Evolutionary conservation across 495 filamentous ascomycete species (phyloP), one percentile per base, ranked within the genome.

Genomic region (Penicillium odoratum): DNA sequence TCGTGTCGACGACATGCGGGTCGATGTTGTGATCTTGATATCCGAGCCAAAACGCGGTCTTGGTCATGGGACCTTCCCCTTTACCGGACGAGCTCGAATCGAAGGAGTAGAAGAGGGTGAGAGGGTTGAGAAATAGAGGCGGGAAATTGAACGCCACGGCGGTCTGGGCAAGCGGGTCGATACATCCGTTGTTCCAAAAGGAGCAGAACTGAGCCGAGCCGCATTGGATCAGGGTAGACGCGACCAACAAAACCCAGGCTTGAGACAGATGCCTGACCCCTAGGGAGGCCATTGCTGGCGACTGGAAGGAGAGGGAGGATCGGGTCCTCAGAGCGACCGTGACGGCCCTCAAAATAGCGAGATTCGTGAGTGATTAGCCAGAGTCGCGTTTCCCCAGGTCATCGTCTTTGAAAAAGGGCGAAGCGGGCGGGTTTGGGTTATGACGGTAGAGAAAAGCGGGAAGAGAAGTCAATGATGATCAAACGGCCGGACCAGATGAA

Each of bases 151-250:
- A 67, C 21, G 66, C 61, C 4, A 75, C 63, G 29, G 74, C 73
- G 6, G 71, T 71, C 50, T 79, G 76, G 49, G 76, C 76, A 28
- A 78, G 63, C 3, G 74, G 68, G 48, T 79, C 76, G 57, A 79
- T 69, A 55, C 76, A 79, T 4, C 60, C 69, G 4, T 45, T 65
- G 53, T 73, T 68, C 69, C 71, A 73, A 55, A 79, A 79, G 1
- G 66, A 68, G 52, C 76, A 79, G 45, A 74, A 64, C 48, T 74
- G 68, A 47, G 73, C 72, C 10, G 61, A 52, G 29, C 53, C 56
- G 33, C 57, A 40, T 26, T 60, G 68, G 3, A 69, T 49, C 8
- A 71, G 38, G 26, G 55, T 54, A 3, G 68, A 51, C 4, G 69
- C 36, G 34, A 55, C 50, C 11, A 66, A 34, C 25, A 72, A 6